phyloP scores from a whole-genome alignment of 441 rosid species.

The Populus tomentosa region DNA sequence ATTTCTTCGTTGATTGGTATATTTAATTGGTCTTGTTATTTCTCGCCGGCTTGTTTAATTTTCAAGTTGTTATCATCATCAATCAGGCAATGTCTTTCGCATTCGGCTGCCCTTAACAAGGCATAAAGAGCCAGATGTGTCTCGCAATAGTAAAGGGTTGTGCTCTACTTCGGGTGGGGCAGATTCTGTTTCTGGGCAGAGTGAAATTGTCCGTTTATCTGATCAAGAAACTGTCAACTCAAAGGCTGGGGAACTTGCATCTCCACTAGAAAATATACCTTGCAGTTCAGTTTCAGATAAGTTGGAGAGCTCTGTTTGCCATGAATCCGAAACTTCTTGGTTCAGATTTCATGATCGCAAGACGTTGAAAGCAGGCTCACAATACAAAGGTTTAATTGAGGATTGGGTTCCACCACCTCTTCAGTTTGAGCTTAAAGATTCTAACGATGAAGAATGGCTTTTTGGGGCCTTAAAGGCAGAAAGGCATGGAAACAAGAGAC shows the following conservation, averaged over 20 bases:
- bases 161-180: slow-evolving; percentile 1
- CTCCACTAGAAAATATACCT: background rate
- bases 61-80: background rate
- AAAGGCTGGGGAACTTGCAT: background rate
- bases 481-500: slow-evolving; percentile 7
- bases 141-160: background rate
- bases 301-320: background rate
- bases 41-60: background rate
- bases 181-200: background rate
- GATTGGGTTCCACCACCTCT: slow-evolving; percentile 35
- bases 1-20: background rate
- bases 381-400: slow-evolving; percentile 24
- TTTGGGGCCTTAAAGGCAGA: slow-evolving; percentile 19
- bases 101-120: slow-evolving; percentile 41
- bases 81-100: slow-evolving; percentile 40
- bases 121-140: slow-evolving; percentile 1
- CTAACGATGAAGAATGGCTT: slow-evolving; percentile 38
- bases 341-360: background rate
- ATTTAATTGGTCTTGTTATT: background rate
- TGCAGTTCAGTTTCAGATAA: background rate
- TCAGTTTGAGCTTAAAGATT: slow-evolving; percentile 6
- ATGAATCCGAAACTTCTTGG: background rate
- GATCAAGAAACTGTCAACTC: background rate
- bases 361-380: slow-evolving; percentile 5
- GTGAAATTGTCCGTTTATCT: background rate